A percentile compares a stretch with the other conserved stretches of the same genome.
Conservation (phyloP, 208 protist genomes). For the Leishmania gerbilli region DNA sequence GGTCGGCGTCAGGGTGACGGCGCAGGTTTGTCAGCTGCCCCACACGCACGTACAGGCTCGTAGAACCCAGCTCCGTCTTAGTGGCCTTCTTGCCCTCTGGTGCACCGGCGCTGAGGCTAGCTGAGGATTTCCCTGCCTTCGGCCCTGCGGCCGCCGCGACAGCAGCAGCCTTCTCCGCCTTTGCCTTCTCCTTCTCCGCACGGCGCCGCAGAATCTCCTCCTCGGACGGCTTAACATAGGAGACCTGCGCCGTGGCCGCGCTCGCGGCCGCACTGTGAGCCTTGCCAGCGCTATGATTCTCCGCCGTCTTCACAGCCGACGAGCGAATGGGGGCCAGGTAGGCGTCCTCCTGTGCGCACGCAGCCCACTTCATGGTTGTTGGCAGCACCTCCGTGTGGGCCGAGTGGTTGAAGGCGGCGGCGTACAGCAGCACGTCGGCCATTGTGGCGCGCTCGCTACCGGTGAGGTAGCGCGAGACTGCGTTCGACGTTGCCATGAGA, state of each 20-base stretch:
- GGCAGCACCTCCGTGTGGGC: conserved; percentile 30
- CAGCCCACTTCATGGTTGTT: conserved; percentile 45
- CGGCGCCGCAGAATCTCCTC: conserved; percentile 83
- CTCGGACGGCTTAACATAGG: conserved; percentile 75
- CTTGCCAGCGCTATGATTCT: conserved; percentile 2
- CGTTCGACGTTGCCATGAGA: conserved; percentile 23
- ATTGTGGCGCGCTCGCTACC: conserved; percentile 57
- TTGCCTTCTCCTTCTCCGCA: conserved; percentile 74
- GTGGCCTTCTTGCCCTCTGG: conserved; percentile 10
- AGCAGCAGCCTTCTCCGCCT: conserved; percentile 63
- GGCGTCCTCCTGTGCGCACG: conserved; percentile 41
- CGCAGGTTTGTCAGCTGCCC: conserved; percentile 82
- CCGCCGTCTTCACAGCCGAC: conserved; percentile 9
- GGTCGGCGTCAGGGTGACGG: conserved; percentile 84
- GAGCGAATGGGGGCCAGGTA: conserved; percentile 43
- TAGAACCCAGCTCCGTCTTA: conserved; percentile 32
- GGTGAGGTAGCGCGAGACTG: conserved; percentile 42
- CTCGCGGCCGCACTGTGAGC: conserved; percentile 6
- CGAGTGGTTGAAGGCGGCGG: conserved; percentile 53
- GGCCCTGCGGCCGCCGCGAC: conserved; percentile 9
- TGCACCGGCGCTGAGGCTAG: not conserved
- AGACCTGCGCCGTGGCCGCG: conserved; percentile 17
- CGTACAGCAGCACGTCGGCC: conserved; percentile 76
- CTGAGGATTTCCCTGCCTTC: not conserved
- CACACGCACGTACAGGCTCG: conserved; percentile 71